Evolutionary conservation across 352 stramenopile species (phyloP), one percentile per base, ranked within the genome.

Genomic region (Discostella stelligera): DNA sequence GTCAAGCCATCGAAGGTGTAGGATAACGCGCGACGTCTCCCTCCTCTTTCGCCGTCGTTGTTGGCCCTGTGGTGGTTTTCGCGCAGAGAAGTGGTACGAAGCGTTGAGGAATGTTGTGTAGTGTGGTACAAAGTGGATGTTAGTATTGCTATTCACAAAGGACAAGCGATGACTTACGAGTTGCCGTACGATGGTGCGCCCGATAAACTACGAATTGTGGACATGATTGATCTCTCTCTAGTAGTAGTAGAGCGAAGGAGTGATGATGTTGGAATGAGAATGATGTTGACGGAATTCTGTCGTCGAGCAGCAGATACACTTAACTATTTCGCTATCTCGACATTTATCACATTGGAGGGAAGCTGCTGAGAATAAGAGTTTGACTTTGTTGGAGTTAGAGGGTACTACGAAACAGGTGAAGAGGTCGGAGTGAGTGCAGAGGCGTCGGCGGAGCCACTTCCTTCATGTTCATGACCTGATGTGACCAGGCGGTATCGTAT

Each of bases 171-270:
- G 3, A 21, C 48, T 54, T 54, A 54, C 48, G 53, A 59, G 52
- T n/a, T 16, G 41, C 54, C 54, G 13, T 46, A 62, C 5, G 54
- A 62, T 44, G 54, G 54, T 20, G 54, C 54, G 13, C 21, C 54
- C 0, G 54, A 44, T 62, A 62, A 62, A 46, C 48, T 62, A 20
- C 54, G 54, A 62, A 25, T 62, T 62, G 54, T 20, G 41, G 54
- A 46, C 54, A 62, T 62, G 20, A 14, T 41, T 20, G 3, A 9
- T 39, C 6, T 18, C 27, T 32, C 27, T 32, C 27, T 32, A 32
- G n/a, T n/a, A n/a, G n/a, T n/a, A n/a, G n/a, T n/a, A n/a, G n/a
- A n/a, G 27, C 27, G 27, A 32, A 6, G 27, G 5, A 6, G 27
- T 2, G 27, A 32, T 32, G 27, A 32, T 32, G 27, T 32, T 32